Evolutionary conservation across 148 eudicot species (phyloP).

Genomic region (Silene latifolia): DNA sequence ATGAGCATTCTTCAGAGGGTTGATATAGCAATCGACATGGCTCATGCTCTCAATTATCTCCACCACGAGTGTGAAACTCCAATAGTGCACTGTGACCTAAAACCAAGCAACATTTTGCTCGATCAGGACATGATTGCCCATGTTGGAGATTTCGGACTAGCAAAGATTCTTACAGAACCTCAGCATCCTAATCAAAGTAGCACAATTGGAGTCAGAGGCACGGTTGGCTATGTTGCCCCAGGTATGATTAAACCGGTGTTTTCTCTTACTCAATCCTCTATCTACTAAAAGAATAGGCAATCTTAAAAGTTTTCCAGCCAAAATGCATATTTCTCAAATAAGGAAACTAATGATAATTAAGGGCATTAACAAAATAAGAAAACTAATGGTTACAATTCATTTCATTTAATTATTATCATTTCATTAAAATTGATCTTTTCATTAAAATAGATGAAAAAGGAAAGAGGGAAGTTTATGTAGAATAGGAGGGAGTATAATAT

Average conservation of each 20-base stretch:
- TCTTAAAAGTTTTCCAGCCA: no score
- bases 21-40: slow-evolving; percentile 26
- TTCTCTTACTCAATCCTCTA: no score
- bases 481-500: no score
- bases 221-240: slow-evolving; percentile 34
- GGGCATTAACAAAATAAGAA: no score
- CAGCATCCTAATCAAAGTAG: slow-evolving; percentile 18
- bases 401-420: no score
- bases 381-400: no score
- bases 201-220: slow-evolving; percentile 26
- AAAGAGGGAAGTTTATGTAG: no score
- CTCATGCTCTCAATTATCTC: slow-evolving; percentile 29
- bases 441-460: no score
- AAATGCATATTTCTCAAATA: no score
- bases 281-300: no score
- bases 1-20: slow-evolving; percentile 17
- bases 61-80: slow-evolving; percentile 21
- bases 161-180: slow-evolving; percentile 18
- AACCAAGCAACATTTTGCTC: slow-evolving; percentile 32
- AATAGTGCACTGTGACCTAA: slow-evolving; percentile 29
- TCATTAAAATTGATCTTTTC: no score
- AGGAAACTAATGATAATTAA: no score
- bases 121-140: slow-evolving; percentile 31
- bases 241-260: slow-evolving; percentile 13
- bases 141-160: slow-evolving; percentile 33